Base-by-base conservation (phyloP, 139 green algal species). In the Picochlorum sp. region DNA sequence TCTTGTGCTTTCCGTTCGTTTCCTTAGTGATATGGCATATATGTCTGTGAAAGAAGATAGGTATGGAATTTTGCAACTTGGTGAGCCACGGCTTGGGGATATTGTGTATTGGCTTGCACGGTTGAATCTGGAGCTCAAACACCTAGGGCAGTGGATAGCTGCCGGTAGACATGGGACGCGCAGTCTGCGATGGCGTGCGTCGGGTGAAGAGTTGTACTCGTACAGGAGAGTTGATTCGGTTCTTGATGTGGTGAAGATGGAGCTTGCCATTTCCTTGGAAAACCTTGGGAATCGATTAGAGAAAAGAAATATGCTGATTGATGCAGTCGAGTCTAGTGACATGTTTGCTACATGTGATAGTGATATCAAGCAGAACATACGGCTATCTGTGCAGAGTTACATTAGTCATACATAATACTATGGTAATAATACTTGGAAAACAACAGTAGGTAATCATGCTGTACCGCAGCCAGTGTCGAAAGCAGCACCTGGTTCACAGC, bases 31-130 rank as follows among this genome's bases (percentile, higher is more conserved):
- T 32, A 47, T 71, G 26, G 59, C 65, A 8, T 49, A 28, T 15
- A 50, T 49, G 0, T 73, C 71, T 3, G 44, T 70, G 7, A 4
- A 13, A 21, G 71, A 72, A 24, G 71, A 78, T 56, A 49, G 38
- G n/a, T 78, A 60, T 8, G 71, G 71, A 15, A 54, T 78, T 26
- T 38, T 78, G 57, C 71, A 78, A 60, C 49, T 78, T 14, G 56
- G 37, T 23, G 49, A 41, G 18, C 37, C 57, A 14, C 23, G 9
- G 30, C 30, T 56, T 18, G 52, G 58, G 8, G 71, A 77, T 16
- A 64, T 71, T 50, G 57, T 69, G 49, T 46, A 71, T 24, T 49
- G 45, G 51, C 24, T 54, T 26, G 16, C n/a, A 21, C 16, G n/a
- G 9, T 21, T 54, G 16, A 21, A 21, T 20, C 16, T 54, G 16